Base-by-base conservation (phyloP, 2,329 filamentous ascomycete genomes). In the Aurifilum marmelostoma region DNA sequence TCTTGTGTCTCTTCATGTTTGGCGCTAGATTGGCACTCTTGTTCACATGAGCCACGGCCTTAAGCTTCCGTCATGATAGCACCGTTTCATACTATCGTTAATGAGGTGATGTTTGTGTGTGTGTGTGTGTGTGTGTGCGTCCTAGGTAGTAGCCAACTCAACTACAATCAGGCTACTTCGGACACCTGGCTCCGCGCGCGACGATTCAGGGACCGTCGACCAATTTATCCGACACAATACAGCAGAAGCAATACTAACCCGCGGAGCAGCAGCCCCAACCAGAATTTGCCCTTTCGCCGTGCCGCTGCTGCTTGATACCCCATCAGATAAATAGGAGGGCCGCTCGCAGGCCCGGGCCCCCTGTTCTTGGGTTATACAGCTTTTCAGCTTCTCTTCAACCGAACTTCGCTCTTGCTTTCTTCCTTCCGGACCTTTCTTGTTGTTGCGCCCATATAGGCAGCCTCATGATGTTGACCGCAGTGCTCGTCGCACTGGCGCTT, bases 181-280 rank as follows among this genome's bases (percentile, higher is more conserved):
- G 67, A 60, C 37, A 41, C 24, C 29, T 71, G 60, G 43, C 41
- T 67, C 65, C 68, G 67, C 27, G 56, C 21, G 37, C 29, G 56
- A 37, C 29, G 29, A 32, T 24, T 37, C 29, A 59, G 29, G 8
- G 12, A 1, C 63, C 24, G 24, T 24, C 54, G n/a, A 32, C 34
- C 62, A 69, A 69, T 69, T 69, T 69, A 69, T 41, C 67, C 67
- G 63, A 58, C 12, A 69, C 63, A 41, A 27, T 27, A 56, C 27
- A 16, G 5, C 14, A 14, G 34, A 34, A 18, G 27, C 3, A 34
- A 34, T 34, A 34, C 16, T 32, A 27, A 56, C 5, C 52, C 52
- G 52, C 52, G n/a, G 24, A 29, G 52, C 52, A 16, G 52, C 43
- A 47, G 16, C 41, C 52, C 24, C 24, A 32, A 16, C 32, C 8